Conservation (phyloP, 371 early-diverging fungal species). For the Mortierella sp. region DNA sequence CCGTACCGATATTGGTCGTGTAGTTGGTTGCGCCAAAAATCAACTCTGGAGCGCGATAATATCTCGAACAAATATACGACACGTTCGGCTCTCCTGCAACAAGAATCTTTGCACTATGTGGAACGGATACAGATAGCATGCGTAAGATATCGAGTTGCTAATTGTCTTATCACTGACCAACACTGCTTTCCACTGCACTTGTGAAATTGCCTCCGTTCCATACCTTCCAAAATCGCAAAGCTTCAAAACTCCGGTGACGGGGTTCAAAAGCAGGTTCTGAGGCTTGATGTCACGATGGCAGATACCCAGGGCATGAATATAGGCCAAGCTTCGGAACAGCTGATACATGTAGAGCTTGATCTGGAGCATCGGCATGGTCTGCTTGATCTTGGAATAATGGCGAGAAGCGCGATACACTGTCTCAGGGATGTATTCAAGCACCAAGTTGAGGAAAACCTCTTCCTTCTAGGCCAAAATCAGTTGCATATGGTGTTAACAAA, state of each 20-base stretch:
- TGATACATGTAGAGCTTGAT: constrained; percentile 98
- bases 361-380: constrained; percentile 91
- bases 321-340: constrained; percentile 93
- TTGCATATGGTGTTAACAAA: constrained; percentile 5
- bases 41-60: constrained; percentile 98
- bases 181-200: not conserved
- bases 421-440: constrained; percentile 94
- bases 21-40: constrained; percentile 98
- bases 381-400: constrained; percentile 88
- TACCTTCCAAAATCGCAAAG: constrained; percentile 98
- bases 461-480: constrained; percentile 68
- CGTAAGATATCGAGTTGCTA: constrained; percentile 1
- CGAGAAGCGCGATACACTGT: constrained; percentile 91
- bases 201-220: not conserved
- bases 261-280: constrained; percentile 97
- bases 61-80: constrained; percentile 98
- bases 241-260: constrained; percentile 89
- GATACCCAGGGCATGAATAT: constrained; percentile 96
- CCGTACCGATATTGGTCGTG: constrained; percentile 83
- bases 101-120: constrained; percentile 89
- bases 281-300: constrained; percentile 98
- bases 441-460: constrained; percentile 92
- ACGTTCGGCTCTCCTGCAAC: constrained; percentile 95
- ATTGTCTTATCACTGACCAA: not conserved
- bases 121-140: not conserved